Base-by-base conservation (phyloP, 805 yeast genomes). In the Zygosaccharomyces lentus region DNA sequence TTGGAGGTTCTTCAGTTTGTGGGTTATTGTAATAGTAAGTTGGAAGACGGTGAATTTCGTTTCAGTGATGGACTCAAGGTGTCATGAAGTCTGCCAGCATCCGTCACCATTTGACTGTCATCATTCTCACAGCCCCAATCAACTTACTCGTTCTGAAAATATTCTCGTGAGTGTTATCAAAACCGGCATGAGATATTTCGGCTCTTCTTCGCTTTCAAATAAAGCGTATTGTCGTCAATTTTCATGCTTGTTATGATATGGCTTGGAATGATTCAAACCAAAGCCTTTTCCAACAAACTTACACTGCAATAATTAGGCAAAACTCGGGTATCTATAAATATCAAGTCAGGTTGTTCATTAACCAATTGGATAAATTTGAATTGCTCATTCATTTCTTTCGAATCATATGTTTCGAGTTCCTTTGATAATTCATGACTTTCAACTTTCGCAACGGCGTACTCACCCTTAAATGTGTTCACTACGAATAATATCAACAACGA, bases 391-490 rank as follows among this genome's bases (percentile, higher is more conserved):
- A 44, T 34, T 21, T 32, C 26, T 34, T 38, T n/a, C 3, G 6
- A 23, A 4, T 4, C 8, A 7, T 7, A 10, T 16, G 34, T n/a
- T 19, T 44, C 31, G 4, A 26, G 13, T 26, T 34, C 13, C 10
- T 10, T 39, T 27, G 25, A 15, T 9, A 38, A 1, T n/a, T 15
- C 29, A 23, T 17, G 7, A 25, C 34, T 16, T 7, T 32, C 27
- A n/a, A n/a, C 9, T 21, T 24, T 23, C 8, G 42, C 45, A 7
- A 48, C 19, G 7, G 30, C 15, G 37, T 49, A 51, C 6, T 52
- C 53, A 6, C 47, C 46, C 9, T 37, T 19, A 9, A 30, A 41
- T 7, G 55, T 51, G 34, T 13, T 43, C 9, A 51, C 30, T 2
- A 45, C 19, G 24, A 51, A 51, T n/a, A 48, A 32, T 7, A 29